Conservation (phyloP, 73 alveolate genomes). For the Effrenium voratum region DNA sequence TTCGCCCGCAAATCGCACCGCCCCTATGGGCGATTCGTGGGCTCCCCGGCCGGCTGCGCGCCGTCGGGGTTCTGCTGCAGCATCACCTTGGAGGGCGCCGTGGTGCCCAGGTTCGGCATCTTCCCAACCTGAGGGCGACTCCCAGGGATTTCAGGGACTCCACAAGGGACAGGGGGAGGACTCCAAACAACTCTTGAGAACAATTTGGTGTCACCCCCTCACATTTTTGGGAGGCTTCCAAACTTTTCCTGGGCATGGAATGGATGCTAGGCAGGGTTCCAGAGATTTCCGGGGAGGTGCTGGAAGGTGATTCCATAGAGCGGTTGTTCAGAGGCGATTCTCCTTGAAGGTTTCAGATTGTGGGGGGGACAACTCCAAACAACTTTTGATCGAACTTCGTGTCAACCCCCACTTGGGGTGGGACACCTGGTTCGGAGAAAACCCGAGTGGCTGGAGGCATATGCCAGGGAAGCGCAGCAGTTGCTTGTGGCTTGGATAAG, state of each 20-base stretch:
- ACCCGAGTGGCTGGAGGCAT: no score
- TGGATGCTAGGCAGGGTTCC: not conserved
- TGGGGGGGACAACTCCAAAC: no score
- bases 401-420: no score
- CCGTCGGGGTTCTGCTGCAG: conserved; percentile 93
- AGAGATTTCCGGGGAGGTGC: not conserved
- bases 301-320: no score
- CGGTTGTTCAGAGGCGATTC: no score
- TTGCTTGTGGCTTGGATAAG: no score
- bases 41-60: conserved; percentile 53
- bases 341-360: no score
- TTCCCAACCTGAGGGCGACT: conserved; percentile 32
- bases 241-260: no score
- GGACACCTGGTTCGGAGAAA: no score
- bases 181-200: not conserved
- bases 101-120: conserved; percentile 88
- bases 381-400: no score
- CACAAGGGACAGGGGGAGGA: not conserved
- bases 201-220: not conserved
- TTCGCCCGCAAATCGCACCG: not conserved
- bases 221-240: no score
- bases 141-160: not conserved
- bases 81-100: conserved; percentile 92
- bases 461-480: no score
- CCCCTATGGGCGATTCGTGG: not conserved